Base-by-base conservation (phyloP, 2,329 filamentous ascomycete genomes). In the Celoporthe dispersa region DNA sequence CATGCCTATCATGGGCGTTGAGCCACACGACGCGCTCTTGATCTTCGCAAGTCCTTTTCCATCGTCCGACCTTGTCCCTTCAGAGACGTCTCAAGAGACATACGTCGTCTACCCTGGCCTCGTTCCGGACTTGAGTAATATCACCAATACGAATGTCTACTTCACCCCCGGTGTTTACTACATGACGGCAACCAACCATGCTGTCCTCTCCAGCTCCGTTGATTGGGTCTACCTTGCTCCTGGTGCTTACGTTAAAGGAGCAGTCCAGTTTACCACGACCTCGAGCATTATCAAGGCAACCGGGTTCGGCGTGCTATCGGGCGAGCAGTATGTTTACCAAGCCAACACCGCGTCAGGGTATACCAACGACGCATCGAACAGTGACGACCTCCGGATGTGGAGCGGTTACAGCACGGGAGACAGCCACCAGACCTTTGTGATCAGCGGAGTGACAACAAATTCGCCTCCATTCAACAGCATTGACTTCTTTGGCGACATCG, bases 231-330 rank as follows among this genome's bases (percentile, higher is more conserved):
- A 78, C 60, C 64, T 78, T 9, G 76, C 74, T 28, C 75, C 72
- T 39, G 80, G 80, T 0, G 77, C 80, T 14, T 81, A 80, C 66
- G 77, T 81, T 68, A 81, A 81, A 70, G 80, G 79, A 0, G 80
- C 79, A 0, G 73, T 81, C 37, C 67, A 81, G 70, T 81, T 77
- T 72, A 76, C 73, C 9, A 74, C 71, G 19, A 48, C 44, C 2
- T 51, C 72, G 3, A 69, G 75, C 37, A 64, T 64, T 59, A 72
- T 81, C 57, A 73, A 76, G 12, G 78, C 80, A 19, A 79, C 78
- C 5, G 80, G 80, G 1, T 74, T 75, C 70, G 80, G 79, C 14
- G 78, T 81, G 11, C 73, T 81, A 2, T 81, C 79, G 0, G 80
- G 80, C 16, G 80, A 81, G 68, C 75, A 80, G 60, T 81, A 81